Percentiles rank a stretch among this genome's conserved stretches.
Conservation (phyloP, 192 early-diverging fungal species). For the Entomortierella chlamydospora region DNA sequence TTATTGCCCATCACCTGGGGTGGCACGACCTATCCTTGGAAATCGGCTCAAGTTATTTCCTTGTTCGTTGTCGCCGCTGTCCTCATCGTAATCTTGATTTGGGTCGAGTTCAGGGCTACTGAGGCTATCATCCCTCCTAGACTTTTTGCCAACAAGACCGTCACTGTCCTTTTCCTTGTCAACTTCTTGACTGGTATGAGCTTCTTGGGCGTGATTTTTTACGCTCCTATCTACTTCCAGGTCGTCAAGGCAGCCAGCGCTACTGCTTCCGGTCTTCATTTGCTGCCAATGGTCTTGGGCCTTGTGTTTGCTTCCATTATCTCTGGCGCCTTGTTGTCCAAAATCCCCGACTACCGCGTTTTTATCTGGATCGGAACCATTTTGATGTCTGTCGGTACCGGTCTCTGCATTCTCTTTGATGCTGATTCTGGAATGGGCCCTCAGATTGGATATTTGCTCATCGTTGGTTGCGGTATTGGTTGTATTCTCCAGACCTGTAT, state of each 20-base stretch:
- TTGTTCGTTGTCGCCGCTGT: constrained; percentile 62
- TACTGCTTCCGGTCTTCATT: constrained; percentile 77
- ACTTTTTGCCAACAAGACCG: constrained; percentile 70
- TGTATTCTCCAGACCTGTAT: constrained; percentile 79
- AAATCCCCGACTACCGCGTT: constrained; percentile 68
- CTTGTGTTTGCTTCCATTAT: constrained; percentile 76
- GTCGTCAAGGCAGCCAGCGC: constrained; percentile 80
- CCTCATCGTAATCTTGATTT: constrained; percentile 65
- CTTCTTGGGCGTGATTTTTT: constrained; percentile 76
- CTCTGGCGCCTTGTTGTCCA: constrained; percentile 70
- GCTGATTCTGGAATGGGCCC: constrained; percentile 57
- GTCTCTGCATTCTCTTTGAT: constrained; percentile 65
- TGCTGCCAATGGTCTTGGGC: constrained; percentile 80
- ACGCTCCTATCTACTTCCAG: constrained; percentile 86
- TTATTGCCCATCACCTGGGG: constrained; percentile 81
- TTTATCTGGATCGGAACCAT: constrained; percentile 73
- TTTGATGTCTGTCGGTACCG: constrained; percentile 70
- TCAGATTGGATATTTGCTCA: constrained; percentile 72
- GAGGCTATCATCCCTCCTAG: constrained; percentile 83
- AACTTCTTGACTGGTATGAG: constrained; percentile 74
- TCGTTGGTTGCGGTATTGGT: constrained; percentile 83
- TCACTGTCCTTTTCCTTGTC: constrained; percentile 67
- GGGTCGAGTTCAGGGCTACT: constrained; percentile 71
- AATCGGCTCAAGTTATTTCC: constrained; percentile 65
- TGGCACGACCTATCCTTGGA: constrained; percentile 79